Percentiles rank a stretch among this genome's conserved stretches.
These are phyloP conservation scores for Wickerhamiella nectarea DNA, from an alignment of 805 yeast species.

Conservation along the genomic window DNA sequence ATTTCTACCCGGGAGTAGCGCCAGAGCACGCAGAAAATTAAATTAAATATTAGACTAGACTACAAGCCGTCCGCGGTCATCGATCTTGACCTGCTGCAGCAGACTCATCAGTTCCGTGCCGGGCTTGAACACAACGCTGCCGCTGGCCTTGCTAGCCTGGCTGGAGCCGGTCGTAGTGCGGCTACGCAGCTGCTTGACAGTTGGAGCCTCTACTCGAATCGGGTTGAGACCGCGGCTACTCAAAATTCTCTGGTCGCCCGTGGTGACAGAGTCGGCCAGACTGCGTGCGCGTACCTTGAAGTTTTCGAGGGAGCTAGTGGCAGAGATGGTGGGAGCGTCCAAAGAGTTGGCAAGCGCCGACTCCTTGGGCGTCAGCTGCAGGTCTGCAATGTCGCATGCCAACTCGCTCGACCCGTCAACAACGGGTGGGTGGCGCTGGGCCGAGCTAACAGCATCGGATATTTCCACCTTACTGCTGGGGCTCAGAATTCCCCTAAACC, in stretches of 20 bases:
- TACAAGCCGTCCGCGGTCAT: slow-evolving; percentile 8
- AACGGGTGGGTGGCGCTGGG: slow-evolving; percentile 6
- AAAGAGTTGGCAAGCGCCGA: slow-evolving; percentile 9
- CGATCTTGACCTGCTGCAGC: slow-evolving; percentile 3
- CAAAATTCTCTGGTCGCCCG: slow-evolving; percentile 10
- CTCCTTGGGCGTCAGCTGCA: slow-evolving; percentile 11
- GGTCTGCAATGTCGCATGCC: background rate
- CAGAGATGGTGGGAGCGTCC: slow-evolving; percentile 11
- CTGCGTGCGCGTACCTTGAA: slow-evolving; percentile 10
- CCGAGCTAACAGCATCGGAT: slow-evolving; percentile 10
- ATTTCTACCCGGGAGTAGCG: slow-evolving; percentile 32
- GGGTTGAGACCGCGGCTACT: background rate
- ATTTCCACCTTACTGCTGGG: slow-evolving; percentile 12
- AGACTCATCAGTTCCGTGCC: slow-evolving; percentile 2
- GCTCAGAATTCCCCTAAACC: slow-evolving; percentile 19
- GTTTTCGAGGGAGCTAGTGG: slow-evolving; percentile 9
- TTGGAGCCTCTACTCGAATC: slow-evolving; percentile 8
- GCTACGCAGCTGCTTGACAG: slow-evolving; percentile 6
- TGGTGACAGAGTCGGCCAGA: slow-evolving; percentile 8
- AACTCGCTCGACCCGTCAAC: background rate
- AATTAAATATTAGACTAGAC: slow-evolving; percentile 5
- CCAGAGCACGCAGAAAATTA: background rate
- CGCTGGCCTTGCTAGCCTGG: background rate
- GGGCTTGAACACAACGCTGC: background rate
- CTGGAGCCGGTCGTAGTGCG: slow-evolving; percentile 1